Evolutionary conservation across 2,329 filamentous ascomycete genomes (phyloP).

Genomic region (Penicillium sp.): DNA sequence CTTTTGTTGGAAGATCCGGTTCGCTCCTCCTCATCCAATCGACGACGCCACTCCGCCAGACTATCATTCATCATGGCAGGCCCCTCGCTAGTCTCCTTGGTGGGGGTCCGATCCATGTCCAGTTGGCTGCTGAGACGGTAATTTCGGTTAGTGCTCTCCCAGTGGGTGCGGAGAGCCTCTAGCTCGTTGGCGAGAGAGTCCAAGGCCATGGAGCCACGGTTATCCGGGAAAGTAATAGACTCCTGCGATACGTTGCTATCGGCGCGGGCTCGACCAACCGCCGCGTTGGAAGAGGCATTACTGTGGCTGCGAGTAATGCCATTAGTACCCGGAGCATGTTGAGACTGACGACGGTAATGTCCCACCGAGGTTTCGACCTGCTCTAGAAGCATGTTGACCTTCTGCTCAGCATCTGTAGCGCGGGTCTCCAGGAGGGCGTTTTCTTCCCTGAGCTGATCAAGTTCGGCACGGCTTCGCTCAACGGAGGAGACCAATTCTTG

Average conservation of each 20-base stretch:
- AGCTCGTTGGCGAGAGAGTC: conserved; percentile 91
- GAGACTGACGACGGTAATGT: conserved; percentile 79
- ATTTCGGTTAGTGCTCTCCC: conserved; percentile 94
- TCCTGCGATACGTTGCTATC: conserved; percentile 45
- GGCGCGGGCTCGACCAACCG: conserved; percentile 39
- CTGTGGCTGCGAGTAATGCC: conserved; percentile 53
- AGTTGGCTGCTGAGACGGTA: conserved; percentile 88
- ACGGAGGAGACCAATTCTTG: conserved; percentile 57
- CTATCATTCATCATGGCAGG: conserved; percentile 60
- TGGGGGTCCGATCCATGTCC: conserved; percentile 69
- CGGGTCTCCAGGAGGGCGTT: conserved; percentile 78
- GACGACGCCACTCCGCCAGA: conserved; percentile 75
- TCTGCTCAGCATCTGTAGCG: conserved; percentile 84
- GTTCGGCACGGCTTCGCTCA: conserved; percentile 61
- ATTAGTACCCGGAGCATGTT: conserved; percentile 41
- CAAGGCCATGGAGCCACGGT: conserved; percentile 68
- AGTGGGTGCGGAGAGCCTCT: conserved; percentile 83
- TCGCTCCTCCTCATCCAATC: conserved; percentile 62
- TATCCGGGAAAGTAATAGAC: conserved; percentile 45
- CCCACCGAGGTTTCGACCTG: conserved; percentile 93
- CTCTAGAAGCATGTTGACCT: conserved; percentile 87
- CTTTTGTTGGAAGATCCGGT: conserved; percentile 23
- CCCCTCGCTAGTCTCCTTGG: conserved; percentile 42
- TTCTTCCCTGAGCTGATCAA: conserved; percentile 80
- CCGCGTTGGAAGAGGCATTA: conserved; percentile 53